A percentile compares a stretch with the other conserved stretches of the same genome.
Evolutionary conservation across 2,329 filamentous ascomycete species (phyloP).

Genomic region (Emergomyces orientalis): DNA sequence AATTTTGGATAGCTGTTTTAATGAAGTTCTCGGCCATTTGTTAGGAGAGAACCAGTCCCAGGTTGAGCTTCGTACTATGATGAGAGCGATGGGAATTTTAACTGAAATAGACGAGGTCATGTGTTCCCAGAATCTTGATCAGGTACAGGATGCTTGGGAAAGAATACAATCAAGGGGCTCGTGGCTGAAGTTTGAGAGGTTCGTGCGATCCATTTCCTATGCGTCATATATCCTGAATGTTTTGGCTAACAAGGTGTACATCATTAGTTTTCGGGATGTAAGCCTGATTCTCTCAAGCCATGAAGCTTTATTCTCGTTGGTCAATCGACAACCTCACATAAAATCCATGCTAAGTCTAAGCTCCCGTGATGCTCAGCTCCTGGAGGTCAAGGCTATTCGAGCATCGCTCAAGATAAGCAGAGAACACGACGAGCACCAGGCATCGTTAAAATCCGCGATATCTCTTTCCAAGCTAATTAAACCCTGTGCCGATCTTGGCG

Average conservation of each 20-base stretch:
- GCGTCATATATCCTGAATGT: not conserved
- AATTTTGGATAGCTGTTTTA: slow-evolving; percentile 53
- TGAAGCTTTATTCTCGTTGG: slow-evolving; percentile 69
- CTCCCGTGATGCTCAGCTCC: slow-evolving; percentile 54
- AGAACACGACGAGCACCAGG: slow-evolving; percentile 71
- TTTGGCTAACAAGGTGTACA: not conserved
- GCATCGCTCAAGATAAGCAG: slow-evolving; percentile 66
- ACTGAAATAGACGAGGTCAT: slow-evolving; percentile 75
- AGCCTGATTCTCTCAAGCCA: slow-evolving; percentile 72
- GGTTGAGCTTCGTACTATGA: slow-evolving; percentile 46
- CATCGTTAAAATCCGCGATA: slow-evolving; percentile 77
- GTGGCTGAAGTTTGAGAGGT: slow-evolving; percentile 81
- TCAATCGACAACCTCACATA: slow-evolving; percentile 61
- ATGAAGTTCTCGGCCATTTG: slow-evolving; percentile 38
- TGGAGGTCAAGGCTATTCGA: slow-evolving; percentile 69
- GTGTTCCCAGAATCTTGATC: slow-evolving; percentile 47
- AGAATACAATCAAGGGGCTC: slow-evolving; percentile 56
- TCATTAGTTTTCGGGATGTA: slow-evolving; percentile 49
- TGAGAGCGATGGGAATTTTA: slow-evolving; percentile 60
- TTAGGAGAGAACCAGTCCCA: slow-evolving; percentile 29
- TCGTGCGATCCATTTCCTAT: slow-evolving; percentile 28
- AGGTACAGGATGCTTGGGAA: slow-evolving; percentile 53
- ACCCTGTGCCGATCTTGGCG: slow-evolving; percentile 58
- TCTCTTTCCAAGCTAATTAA: slow-evolving; percentile 68
- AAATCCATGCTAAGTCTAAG: slow-evolving; percentile 52